Percentiles rank a stretch among this genome's conserved stretches.
Evolutionary conservation across 2,329 filamentous ascomycete genomes (phyloP).

Genomic region (Penicillium sclerotigenum): DNA sequence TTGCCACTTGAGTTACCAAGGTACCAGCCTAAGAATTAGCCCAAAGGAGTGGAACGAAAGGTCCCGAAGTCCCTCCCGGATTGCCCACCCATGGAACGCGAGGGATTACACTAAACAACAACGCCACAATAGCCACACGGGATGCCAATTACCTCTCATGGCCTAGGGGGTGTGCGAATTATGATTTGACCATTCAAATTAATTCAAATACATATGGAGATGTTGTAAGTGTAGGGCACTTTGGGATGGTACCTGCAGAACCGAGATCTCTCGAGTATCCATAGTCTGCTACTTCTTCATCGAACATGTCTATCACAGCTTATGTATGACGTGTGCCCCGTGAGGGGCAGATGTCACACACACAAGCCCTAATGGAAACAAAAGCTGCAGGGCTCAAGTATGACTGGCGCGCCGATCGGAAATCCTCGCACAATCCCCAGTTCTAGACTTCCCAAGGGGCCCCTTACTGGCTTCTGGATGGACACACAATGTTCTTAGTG

Average conservation of each 20-base stretch:
- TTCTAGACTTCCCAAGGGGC: constrained; percentile 16
- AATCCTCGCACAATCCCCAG: constrained; percentile 2
- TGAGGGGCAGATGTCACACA: not conserved
- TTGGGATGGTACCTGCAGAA: not conserved
- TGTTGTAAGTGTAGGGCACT: too few relatives aligned
- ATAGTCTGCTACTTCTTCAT: not conserved
- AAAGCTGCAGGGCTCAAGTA: constrained; percentile 1
- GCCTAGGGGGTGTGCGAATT: not conserved
- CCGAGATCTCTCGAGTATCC: not conserved
- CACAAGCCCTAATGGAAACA: not conserved
- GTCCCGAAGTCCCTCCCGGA: not conserved
- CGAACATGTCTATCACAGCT: not conserved
- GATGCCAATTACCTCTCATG: not conserved
- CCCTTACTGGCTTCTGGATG: constrained; percentile 9
- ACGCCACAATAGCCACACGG: constrained; percentile 8
- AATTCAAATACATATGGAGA: too few relatives aligned
- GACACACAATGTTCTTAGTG: constrained; percentile 3
- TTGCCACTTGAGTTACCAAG: not conserved
- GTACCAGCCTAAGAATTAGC: not conserved
- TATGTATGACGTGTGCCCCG: constrained; percentile 1
- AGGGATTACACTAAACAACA: not conserved
- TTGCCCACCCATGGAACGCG: not conserved
- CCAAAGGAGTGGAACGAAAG: not conserved
- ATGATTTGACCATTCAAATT: not conserved
- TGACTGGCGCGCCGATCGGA: constrained; percentile 8